Percentiles rank a stretch among this genome's conserved stretches.
Conservation (phyloP, 225 moss, liverwort and hornwort species). For the Antitrichia curtipendula region DNA sequence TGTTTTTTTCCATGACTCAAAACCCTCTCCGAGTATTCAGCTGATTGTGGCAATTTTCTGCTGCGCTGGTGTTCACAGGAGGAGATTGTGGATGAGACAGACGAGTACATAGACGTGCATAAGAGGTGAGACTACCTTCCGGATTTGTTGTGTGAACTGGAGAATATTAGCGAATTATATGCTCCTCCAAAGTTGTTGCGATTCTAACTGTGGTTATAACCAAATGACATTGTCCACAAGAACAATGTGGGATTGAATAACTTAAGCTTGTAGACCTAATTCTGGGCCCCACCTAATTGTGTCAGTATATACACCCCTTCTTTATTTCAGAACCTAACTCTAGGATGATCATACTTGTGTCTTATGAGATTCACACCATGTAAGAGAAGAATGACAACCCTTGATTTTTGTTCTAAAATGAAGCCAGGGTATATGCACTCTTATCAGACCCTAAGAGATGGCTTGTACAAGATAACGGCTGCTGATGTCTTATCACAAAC, state of each 20-base stretch:
- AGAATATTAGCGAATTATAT: not conserved
- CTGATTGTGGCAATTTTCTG: not conserved
- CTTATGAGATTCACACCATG: not conserved
- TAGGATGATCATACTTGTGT: not conserved
- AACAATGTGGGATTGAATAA: not conserved
- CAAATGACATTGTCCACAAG: not conserved
- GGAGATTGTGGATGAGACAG: slow-evolving; percentile 60
- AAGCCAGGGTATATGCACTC: not conserved
- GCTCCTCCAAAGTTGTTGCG: not conserved
- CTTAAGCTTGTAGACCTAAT: not conserved
- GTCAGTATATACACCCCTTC: not conserved
- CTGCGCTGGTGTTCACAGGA: slow-evolving; percentile 11
- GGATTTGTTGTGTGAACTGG: not conserved
- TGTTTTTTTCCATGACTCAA: not conserved
- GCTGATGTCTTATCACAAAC: not conserved
- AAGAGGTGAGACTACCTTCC: slow-evolving; percentile 17
- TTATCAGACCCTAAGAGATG: not conserved
- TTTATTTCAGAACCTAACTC: not conserved
- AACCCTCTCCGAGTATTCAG: not conserved
- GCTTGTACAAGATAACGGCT: not conserved
- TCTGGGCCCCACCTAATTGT: not conserved
- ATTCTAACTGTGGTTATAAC: not conserved
- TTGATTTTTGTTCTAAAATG: not conserved
- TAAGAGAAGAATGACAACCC: not conserved
- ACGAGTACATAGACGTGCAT: slow-evolving; percentile 58